Conservation (phyloP, 2,329 filamentous ascomycete species). For the Diaporthe destruens region DNA sequence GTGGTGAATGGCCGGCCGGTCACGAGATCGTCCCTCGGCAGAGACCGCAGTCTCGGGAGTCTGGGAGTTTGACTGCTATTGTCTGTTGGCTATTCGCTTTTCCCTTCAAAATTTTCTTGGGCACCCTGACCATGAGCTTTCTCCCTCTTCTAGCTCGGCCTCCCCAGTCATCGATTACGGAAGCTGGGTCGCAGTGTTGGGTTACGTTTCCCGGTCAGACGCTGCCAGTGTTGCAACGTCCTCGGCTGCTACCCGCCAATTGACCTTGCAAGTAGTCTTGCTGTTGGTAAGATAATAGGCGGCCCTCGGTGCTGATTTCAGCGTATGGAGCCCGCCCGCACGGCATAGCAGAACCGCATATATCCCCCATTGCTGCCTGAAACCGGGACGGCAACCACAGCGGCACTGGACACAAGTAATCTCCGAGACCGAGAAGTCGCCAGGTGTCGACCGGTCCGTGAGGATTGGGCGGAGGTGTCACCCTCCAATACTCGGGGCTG, state of each 20-base stretch:
- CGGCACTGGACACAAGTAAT: conserved; percentile 4
- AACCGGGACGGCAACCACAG: background rate
- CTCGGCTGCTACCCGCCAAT: conserved; percentile 31
- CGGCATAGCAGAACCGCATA: background rate
- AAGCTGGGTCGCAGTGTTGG: conserved; percentile 24
- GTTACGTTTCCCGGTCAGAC: conserved; percentile 24
- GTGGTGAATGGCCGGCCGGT: background rate
- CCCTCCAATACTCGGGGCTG: background rate
- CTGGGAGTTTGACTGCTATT: background rate
- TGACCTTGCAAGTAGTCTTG: background rate
- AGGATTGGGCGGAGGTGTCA: background rate
- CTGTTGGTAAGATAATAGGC: background rate
- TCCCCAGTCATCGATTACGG: conserved; percentile 5
- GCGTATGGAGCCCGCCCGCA: background rate
- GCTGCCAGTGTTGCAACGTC: conserved; percentile 21
- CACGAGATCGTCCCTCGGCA: background rate
- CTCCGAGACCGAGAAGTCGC: background rate
- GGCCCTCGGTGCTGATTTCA: conserved; percentile 8
- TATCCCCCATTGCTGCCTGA: background rate
- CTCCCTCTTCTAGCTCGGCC: background rate
- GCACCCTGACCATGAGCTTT: background rate
- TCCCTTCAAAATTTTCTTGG: background rate
- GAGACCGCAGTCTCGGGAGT: background rate
- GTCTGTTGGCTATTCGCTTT: conserved; percentile 15
- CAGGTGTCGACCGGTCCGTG: background rate